These are phyloP conservation scores for Colletotrichum sp. DNA, from an alignment of 2,329 filamentous ascomycete genomes.

Conservation along the genomic window DNA sequence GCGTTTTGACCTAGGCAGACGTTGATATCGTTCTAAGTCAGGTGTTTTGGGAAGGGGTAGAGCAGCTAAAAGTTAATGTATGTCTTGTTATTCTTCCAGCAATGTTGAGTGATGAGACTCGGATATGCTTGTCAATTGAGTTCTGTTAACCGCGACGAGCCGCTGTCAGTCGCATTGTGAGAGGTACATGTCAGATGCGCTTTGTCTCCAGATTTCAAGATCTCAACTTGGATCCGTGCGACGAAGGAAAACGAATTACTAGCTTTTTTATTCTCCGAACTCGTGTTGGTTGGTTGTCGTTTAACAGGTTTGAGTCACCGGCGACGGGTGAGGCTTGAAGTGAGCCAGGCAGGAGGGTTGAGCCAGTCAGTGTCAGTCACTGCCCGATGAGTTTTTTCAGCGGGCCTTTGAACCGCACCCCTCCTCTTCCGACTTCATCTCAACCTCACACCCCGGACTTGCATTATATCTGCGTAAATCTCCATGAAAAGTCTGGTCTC, in stretches of 20 bases:
- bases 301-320: not conserved
- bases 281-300: not conserved
- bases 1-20: not conserved
- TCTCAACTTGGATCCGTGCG: not conserved
- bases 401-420: not conserved
- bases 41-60: not conserved
- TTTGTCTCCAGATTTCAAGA: not conserved
- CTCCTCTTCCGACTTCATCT: conserved; percentile 34
- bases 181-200: not conserved
- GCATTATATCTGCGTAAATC: not conserved
- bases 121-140: not conserved
- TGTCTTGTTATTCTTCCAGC: not conserved
- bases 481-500: not conserved
- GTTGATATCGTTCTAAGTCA: not conserved
- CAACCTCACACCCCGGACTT: not conserved
- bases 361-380: not conserved
- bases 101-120: not conserved
- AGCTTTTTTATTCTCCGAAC: not conserved
- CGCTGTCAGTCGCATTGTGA: not conserved
- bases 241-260: not conserved
- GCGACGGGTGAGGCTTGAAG: not conserved
- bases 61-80: not conserved
- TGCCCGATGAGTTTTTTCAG: not conserved
- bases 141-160: not conserved
- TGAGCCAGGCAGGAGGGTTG: not conserved